These are phyloP conservation scores for Galeopsis tetrahit DNA, from an alignment of 257 asterid genomes.

Conservation along the genomic window DNA sequence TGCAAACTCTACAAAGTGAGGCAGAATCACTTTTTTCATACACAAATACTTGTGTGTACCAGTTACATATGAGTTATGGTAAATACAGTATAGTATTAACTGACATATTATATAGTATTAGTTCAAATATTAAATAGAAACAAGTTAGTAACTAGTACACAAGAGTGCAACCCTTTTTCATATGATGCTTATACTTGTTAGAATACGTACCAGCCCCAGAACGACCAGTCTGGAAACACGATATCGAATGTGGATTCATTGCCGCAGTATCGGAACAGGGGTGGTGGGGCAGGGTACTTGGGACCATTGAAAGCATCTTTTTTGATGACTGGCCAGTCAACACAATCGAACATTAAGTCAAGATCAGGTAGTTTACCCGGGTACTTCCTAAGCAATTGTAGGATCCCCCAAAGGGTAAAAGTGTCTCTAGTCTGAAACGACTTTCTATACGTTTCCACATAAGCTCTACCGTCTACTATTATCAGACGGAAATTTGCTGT, in stretches of 20 bases:
- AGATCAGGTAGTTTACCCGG: slow-evolving; percentile 79
- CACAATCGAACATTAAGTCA: slow-evolving; percentile 82
- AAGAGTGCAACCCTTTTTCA: no score
- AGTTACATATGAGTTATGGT: no score
- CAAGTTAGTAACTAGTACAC: no score
- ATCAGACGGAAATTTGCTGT: slow-evolving; percentile 75
- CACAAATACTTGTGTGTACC: no score
- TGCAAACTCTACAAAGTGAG: no score
- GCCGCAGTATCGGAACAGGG: slow-evolving; percentile 76
- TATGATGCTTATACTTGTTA: background rate
- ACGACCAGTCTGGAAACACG: slow-evolving; percentile 91
- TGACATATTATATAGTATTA: no score
- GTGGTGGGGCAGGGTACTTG: slow-evolving; percentile 50
- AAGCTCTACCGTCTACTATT: slow-evolving; percentile 62
- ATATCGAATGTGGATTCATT: slow-evolving; percentile 53
- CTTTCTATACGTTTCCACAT: slow-evolving; percentile 50
- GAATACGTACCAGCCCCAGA: slow-evolving; percentile 82
- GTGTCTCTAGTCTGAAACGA: slow-evolving; percentile 65
- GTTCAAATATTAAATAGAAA: no score
- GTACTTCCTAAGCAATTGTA: slow-evolving; percentile 69
- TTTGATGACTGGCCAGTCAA: slow-evolving; percentile 67
- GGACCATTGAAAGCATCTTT: slow-evolving; percentile 37
- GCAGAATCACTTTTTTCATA: no score
- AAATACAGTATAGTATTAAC: no score
- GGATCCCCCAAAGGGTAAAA: slow-evolving; percentile 80